These are phyloP conservation scores for Priceomyces castillae DNA, from an alignment of 805 yeast species.

Conservation along the genomic window DNA sequence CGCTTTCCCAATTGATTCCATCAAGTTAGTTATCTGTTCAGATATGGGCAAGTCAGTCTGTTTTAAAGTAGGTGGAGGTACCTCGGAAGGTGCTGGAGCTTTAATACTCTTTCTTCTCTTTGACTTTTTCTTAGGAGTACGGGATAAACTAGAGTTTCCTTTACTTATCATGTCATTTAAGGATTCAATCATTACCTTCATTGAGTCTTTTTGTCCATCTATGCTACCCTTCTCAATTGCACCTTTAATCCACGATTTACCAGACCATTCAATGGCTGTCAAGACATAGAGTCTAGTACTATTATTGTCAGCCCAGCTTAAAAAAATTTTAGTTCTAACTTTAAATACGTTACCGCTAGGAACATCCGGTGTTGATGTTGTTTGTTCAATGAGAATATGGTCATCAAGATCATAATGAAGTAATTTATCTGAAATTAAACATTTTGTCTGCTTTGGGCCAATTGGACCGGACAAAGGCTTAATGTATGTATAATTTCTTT, in stretches of 20 bases:
- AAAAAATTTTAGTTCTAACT: slow-evolving; percentile 54
- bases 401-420: slow-evolving; percentile 50
- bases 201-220: slow-evolving; percentile 66
- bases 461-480: slow-evolving; percentile 67
- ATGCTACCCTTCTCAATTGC: slow-evolving; percentile 74
- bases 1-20: slow-evolving; percentile 22
- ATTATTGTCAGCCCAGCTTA: slow-evolving; percentile 64
- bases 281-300: slow-evolving; percentile 51
- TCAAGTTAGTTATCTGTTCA: slow-evolving; percentile 19
- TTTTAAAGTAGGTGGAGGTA: slow-evolving; percentile 13
- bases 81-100: neutral
- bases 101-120: slow-evolving; percentile 8
- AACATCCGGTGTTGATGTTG: slow-evolving; percentile 75
- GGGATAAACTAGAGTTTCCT: slow-evolving; percentile 5
- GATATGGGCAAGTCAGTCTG: slow-evolving; percentile 13
- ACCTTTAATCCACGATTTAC: slow-evolving; percentile 74
- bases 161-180: slow-evolving; percentile 36
- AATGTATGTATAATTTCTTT: slow-evolving; percentile 54
- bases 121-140: slow-evolving; percentile 10
- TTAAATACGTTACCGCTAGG: slow-evolving; percentile 72
- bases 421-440: slow-evolving; percentile 59
- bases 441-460: slow-evolving; percentile 74
- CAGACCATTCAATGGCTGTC: slow-evolving; percentile 65
- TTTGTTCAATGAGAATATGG: slow-evolving; percentile 49
- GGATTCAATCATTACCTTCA: slow-evolving; percentile 47